These are phyloP conservation scores for Populus pruinosa DNA, from an alignment of 345 rosid species.

Conservation along the genomic window DNA sequence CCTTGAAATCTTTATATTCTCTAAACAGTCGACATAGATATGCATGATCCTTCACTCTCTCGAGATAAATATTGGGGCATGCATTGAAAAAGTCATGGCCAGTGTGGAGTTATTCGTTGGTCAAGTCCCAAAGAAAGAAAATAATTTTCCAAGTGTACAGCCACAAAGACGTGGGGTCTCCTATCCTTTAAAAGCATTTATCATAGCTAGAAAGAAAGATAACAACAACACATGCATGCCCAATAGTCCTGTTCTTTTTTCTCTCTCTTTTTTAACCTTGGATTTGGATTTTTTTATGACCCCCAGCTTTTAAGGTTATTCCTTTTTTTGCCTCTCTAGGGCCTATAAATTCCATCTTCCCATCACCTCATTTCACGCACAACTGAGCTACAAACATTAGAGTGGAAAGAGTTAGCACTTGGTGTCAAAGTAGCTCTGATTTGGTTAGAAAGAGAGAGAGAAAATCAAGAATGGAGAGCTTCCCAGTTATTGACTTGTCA, in stretches of 20 bases:
- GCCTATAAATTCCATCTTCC: slow-evolving; percentile 51
- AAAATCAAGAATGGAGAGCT: slow-evolving; percentile 46
- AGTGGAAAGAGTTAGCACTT: not conserved
- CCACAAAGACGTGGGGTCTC: not conserved
- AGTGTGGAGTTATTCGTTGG: not conserved
- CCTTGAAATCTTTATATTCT: not conserved
- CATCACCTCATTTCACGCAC: slow-evolving; percentile 17
- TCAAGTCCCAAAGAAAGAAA: not conserved
- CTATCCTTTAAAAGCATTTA: not conserved
- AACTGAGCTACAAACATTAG: not conserved
- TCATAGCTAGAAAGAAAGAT: not conserved
- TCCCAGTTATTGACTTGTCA: slow-evolving; percentile 67
- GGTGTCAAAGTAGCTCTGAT: not conserved
- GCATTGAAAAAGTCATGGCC: not conserved
- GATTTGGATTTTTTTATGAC: too few species aligned
- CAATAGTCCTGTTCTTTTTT: too few species aligned
- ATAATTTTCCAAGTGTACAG: not conserved
- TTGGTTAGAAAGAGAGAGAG: not conserved
- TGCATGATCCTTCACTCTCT: too few species aligned
- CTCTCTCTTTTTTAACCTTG: too few species aligned
- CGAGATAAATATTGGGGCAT: too few species aligned
- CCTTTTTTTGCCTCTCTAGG: not conserved
- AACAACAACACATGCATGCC: too few species aligned
- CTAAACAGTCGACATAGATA: not conserved
- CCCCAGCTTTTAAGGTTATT: too few species aligned